phyloP scores from a whole-genome alignment of 257 asterid genomes.

The Solanum etuberosum region DNA sequence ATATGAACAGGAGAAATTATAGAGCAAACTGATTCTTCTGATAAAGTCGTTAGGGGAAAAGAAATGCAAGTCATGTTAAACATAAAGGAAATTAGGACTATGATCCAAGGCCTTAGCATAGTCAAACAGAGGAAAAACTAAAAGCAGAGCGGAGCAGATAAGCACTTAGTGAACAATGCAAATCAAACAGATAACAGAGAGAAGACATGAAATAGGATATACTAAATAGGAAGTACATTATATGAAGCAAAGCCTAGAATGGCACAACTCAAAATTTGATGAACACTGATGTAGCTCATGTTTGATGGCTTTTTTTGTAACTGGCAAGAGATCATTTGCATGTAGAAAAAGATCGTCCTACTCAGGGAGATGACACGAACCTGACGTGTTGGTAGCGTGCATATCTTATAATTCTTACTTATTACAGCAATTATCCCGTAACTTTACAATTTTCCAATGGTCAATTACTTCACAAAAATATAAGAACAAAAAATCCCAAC shows the following conservation, averaged over 20 bases:
- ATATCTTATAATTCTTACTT: slow-evolving; percentile 43
- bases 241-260: background rate
- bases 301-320: background rate
- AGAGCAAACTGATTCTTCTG: background rate
- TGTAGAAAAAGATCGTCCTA: background rate
- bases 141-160: background rate
- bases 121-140: background rate
- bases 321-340: background rate
- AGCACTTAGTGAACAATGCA: background rate
- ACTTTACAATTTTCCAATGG: background rate
- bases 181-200: background rate
- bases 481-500: background rate
- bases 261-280: background rate
- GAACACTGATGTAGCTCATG: background rate
- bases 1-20: background rate
- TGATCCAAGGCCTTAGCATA: background rate
- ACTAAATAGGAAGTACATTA: background rate
- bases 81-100: background rate
- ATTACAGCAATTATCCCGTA: background rate
- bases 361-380: slow-evolving; percentile 17
- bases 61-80: background rate
- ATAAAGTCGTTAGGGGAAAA: background rate
- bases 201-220: background rate
- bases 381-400: slow-evolving; percentile 63
- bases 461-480: background rate